phyloP scores from a whole-genome alignment of 2,329 filamentous ascomycete genomes.

The Epichloe coenophiala region DNA sequence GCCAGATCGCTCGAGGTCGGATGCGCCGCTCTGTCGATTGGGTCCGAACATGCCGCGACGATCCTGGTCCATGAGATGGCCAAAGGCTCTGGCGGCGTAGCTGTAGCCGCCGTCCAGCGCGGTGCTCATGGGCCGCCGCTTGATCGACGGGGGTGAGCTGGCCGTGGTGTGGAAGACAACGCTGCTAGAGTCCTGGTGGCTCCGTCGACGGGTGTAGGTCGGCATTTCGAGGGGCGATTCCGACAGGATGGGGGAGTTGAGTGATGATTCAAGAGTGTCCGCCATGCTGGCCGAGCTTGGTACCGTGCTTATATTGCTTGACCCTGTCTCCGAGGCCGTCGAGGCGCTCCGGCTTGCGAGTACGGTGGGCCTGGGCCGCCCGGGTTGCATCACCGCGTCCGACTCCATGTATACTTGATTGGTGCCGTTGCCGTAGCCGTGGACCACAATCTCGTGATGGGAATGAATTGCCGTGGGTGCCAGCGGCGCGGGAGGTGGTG shows the following conservation, averaged over 20 bases:
- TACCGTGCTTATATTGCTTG: constrained; percentile 12
- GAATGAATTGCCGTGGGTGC: constrained; percentile 4
- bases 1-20: constrained; percentile 12
- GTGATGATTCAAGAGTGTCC: constrained; percentile 14
- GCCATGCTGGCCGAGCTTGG: constrained; percentile 14
- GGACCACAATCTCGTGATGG: constrained; percentile 38
- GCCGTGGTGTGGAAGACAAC: constrained; percentile 8
- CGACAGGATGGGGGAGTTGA: constrained; percentile 12
- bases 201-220: constrained; percentile 14
- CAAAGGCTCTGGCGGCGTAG: constrained; percentile 12
- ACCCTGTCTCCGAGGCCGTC: constrained; percentile 14
- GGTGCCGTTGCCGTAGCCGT: constrained; percentile 41
- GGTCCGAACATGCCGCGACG: constrained; percentile 9
- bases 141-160: constrained; percentile 4
- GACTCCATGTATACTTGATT: constrained; percentile 21
- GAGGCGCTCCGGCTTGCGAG: constrained; percentile 14
- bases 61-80: constrained; percentile 12
- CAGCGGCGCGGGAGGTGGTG: constrained; percentile 7
- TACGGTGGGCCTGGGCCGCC: constrained; percentile 5
- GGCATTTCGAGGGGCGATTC: constrained; percentile 9
- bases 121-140: constrained; percentile 15
- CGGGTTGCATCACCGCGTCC: neutral
- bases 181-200: constrained; percentile 13
- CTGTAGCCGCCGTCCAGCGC: constrained; percentile 16
- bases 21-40: constrained; percentile 12